These are phyloP conservation scores for Pseudevernia furfuracea DNA, from an alignment of 495 filamentous ascomycete genomes.

Conservation along the genomic window DNA sequence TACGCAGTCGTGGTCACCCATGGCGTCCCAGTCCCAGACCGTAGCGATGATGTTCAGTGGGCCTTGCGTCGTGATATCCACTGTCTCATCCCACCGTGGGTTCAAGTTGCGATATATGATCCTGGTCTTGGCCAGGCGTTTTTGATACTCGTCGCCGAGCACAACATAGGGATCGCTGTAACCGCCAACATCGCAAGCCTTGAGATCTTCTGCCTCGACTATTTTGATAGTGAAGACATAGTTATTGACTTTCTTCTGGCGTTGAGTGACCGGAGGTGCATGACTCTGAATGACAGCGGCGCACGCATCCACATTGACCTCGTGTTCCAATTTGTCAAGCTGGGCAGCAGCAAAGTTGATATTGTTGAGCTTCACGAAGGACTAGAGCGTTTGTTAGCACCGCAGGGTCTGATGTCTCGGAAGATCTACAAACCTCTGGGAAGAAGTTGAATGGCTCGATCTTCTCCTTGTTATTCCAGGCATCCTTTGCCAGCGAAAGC, in stretches of 20 bases:
- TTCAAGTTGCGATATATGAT: conserved; percentile 88
- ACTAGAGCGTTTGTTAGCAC: conserved; percentile 45
- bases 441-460: conserved; percentile 98
- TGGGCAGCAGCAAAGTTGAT: conserved; percentile 87
- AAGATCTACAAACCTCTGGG: conserved; percentile 60
- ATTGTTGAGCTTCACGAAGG: conserved; percentile 96
- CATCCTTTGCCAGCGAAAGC: conserved; percentile 86
- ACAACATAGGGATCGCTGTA: conserved; percentile 96
- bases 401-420: background rate
- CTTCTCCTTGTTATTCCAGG: conserved; percentile 89
- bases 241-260: conserved; percentile 57
- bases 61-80: conserved; percentile 90
- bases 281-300: conserved; percentile 69
- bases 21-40: conserved; percentile 96
- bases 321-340: conserved; percentile 79
- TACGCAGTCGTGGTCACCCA: conserved; percentile 96
- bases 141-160: conserved; percentile 94
- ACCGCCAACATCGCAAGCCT: conserved; percentile 92
- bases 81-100: conserved; percentile 93
- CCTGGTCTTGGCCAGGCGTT: conserved; percentile 90
- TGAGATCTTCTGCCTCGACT: conserved; percentile 96
- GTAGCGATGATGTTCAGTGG: conserved; percentile 92
- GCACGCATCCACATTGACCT: conserved; percentile 89
- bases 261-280: conserved; percentile 48
- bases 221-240: conserved; percentile 99